Base-by-base conservation (phyloP, 345 rosid genomes). In the Brassica napus region DNA sequence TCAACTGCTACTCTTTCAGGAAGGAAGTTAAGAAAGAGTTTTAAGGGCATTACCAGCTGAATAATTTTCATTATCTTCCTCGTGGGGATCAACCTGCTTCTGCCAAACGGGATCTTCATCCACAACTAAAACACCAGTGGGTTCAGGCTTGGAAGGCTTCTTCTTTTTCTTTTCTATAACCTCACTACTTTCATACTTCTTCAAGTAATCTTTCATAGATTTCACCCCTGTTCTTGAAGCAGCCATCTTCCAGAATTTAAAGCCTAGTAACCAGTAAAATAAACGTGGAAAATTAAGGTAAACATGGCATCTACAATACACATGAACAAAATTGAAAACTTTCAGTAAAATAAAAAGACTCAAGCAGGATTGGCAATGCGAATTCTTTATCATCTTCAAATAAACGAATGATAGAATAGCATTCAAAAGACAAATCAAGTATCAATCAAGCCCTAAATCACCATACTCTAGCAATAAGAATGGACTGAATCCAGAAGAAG, bases 61-160 rank as follows among this genome's bases (percentile, higher is more conserved):
- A 78, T 91, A 97, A 10, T 89, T 76, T n/a, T 67, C 89, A 16
- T 83, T 87, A 2, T 85, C 88, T 8, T 92, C 94, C 76, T 86
- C 92, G 15, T 70, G 83, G 55, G 87, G 76, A 39, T 84, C 88
- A 60, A 95, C 82, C 0, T 91, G 88, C 69, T 87, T 95, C 75
- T 91, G 94, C 99, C 99, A 95, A 69, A 88, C 88, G 1, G 98
- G 99, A 83, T 95, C 98, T 81, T 88, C 84, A 70, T 95, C 98
- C 4, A 93, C 97, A 62, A 93, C 92, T 42, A 88, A 60, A 82
- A 93, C 90, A 52, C 94, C 90, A 0, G 76, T 65, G 0, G 83
- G 68, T 54, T 77, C 89, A 9, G 87, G 82, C 74, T 78, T 86
- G 23, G 77, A 58, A 31, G 78, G 85, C 84, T 79, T 87, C 85